phyloP scores from a whole-genome alignment of 2,329 filamentous ascomycete genomes.

The Karstenula rhodostoma region DNA sequence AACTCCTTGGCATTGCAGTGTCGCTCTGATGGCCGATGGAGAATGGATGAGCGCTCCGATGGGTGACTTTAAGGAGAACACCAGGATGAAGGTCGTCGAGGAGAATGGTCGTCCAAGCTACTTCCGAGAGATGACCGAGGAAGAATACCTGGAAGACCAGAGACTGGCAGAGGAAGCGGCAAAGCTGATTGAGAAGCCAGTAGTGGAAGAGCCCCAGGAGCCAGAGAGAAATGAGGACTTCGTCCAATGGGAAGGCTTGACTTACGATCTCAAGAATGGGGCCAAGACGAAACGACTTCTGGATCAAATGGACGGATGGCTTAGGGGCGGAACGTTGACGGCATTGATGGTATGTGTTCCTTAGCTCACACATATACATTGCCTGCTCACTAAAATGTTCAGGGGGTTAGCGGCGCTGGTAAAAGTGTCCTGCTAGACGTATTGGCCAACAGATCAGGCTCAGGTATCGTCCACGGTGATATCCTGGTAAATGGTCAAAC shows the following conservation, averaged over 20 bases:
- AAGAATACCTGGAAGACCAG: too few relatives aligned
- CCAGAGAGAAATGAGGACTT: too few relatives aligned
- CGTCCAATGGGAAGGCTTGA: not conserved
- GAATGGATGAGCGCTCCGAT: conserved; percentile 21
- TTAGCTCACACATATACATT: too few relatives aligned
- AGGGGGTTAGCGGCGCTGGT: conserved; percentile 1
- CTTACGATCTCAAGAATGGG: not conserved
- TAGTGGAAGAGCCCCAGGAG: too few relatives aligned
- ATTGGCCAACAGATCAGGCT: conserved; percentile 20
- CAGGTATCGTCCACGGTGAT: not conserved
- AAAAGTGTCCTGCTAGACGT: conserved; percentile 36
- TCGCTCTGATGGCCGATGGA: conserved; percentile 25
- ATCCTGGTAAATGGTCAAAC: not conserved
- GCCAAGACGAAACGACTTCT: too few relatives aligned
- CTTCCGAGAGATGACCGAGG: conserved; percentile 8
- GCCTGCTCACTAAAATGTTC: too few relatives aligned
- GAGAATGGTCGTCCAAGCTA: conserved; percentile 22
- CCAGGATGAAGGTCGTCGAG: conserved; percentile 20
- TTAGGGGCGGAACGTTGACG: not conserved
- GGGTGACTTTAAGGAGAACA: conserved; percentile 21
- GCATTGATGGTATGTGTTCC: not conserved
- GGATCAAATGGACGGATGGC: not conserved
- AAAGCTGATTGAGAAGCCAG: too few relatives aligned
- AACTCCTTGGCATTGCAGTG: conserved; percentile 26
- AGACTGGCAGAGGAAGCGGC: too few relatives aligned